Evolutionary conservation across 2,329 filamentous ascomycete species (phyloP).

Genomic region (Salinomyces thailandicus): DNA sequence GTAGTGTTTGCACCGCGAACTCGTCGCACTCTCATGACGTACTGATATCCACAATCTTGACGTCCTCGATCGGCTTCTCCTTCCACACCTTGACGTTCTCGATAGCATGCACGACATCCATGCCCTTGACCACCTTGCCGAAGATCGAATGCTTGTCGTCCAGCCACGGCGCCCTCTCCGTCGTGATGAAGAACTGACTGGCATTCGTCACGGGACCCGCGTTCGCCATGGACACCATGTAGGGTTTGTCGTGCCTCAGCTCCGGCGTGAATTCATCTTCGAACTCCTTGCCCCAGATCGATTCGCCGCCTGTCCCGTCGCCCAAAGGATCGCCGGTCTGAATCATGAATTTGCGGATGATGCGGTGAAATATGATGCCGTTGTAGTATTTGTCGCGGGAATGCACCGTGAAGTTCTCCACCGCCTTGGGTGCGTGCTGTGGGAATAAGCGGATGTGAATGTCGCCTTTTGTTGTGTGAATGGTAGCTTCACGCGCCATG

Average conservation of each 20-base stretch:
- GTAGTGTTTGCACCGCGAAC: too few species aligned
- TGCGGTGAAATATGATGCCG: constrained; percentile 90
- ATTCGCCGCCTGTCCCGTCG: constrained; percentile 81
- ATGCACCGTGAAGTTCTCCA: constrained; percentile 96
- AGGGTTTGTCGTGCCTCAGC: constrained; percentile 88
- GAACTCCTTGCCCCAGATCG: constrained; percentile 86
- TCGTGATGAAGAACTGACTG: constrained; percentile 97
- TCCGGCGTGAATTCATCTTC: constrained; percentile 79
- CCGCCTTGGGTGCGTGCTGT: constrained; percentile 81
- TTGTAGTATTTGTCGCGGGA: constrained; percentile 90
- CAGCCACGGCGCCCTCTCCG: constrained; percentile 92
- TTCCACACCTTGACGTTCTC: constrained; percentile 78
- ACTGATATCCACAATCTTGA: constrained; percentile 85
- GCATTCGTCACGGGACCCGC: constrained; percentile 91
- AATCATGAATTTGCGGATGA: constrained; percentile 99
- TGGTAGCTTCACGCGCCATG: constrained; percentile 65
- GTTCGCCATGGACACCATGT: constrained; percentile 96
- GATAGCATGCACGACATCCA: constrained; percentile 93
- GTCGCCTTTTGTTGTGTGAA: constrained; percentile 91
- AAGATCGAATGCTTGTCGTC: constrained; percentile 97
- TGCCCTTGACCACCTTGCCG: constrained; percentile 74
- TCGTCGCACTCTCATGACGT: too few species aligned
- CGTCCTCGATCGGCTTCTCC: constrained; percentile 93
- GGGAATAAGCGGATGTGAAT: constrained; percentile 90
- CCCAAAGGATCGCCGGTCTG: constrained; percentile 77